phyloP scores from a whole-genome alignment of 257 asterid species.

The Forsythia suspensa region DNA sequence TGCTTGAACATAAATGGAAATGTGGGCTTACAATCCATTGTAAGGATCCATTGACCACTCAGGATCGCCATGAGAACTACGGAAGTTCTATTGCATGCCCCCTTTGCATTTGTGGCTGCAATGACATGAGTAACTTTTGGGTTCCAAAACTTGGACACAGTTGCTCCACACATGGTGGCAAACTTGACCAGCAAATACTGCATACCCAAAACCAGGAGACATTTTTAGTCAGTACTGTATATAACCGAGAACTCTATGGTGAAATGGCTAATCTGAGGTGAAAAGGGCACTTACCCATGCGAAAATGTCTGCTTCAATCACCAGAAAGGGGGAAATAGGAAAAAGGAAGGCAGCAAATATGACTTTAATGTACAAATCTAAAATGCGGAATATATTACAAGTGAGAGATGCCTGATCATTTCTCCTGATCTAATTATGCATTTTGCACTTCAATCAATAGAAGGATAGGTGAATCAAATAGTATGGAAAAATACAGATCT shows the following conservation, averaged over 20 bases:
- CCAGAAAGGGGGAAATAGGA: neutral
- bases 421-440: neutral
- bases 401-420: neutral
- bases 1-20: neutral
- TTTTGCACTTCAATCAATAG: neutral
- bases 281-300: neutral
- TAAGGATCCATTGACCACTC: conserved; percentile 78
- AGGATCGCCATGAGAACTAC: conserved; percentile 89
- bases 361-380: neutral
- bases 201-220: conserved; percentile 18
- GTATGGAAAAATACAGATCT: neutral
- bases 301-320: neutral
- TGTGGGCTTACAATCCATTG: conserved; percentile 69
- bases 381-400: neutral
- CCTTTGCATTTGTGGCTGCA: conserved; percentile 74
- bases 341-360: neutral
- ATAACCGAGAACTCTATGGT: neutral
- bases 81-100: conserved; percentile 77
- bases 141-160: conserved; percentile 62
- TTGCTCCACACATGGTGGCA: conserved; percentile 64
- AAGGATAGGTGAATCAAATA: neutral
- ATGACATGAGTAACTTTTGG: conserved; percentile 83
- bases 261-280: neutral
- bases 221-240: neutral
- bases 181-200: conserved; percentile 63